phyloP scores from a whole-genome alignment of 2,329 filamentous ascomycete genomes.

The Ascochyta lentis region DNA sequence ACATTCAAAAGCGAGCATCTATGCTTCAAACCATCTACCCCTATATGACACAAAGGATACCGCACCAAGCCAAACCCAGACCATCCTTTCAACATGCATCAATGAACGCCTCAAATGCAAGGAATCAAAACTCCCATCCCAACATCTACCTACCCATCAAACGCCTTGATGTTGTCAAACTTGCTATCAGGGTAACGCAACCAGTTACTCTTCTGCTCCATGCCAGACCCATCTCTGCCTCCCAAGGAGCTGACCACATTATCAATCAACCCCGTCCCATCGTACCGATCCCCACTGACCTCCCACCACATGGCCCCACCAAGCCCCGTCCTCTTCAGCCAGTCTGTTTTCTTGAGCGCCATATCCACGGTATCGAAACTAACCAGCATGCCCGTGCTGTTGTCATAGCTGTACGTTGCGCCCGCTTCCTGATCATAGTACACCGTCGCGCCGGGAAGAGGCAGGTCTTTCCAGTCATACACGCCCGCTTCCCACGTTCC shows the following conservation, averaged over 20 bases:
- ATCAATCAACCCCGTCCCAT: conserved; percentile 66
- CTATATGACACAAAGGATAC: conserved; percentile 26
- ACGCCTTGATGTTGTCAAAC: conserved; percentile 56
- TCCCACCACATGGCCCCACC: conserved; percentile 99
- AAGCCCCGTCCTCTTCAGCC: conserved; percentile 69
- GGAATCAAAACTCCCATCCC: neutral
- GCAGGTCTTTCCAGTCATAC: conserved; percentile 88
- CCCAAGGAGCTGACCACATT: conserved; percentile 51
- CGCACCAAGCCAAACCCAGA: conserved; percentile 10
- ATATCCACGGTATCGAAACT: conserved; percentile 75
- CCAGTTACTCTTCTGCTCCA: conserved; percentile 58
- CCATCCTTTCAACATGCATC: conserved; percentile 15
- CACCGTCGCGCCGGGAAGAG: conserved; percentile 70
- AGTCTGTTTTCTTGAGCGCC: conserved; percentile 73
- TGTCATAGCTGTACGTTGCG: conserved; percentile 81
- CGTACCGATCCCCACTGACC: conserved; percentile 76
- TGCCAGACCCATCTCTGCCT: conserved; percentile 46
- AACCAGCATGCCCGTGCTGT: conserved; percentile 69
- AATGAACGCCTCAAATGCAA: conserved; percentile 20
- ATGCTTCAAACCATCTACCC: conserved; percentile 10
- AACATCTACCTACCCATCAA: neutral
- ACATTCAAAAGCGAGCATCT: conserved; percentile 23
- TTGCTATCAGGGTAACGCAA: conserved; percentile 57
- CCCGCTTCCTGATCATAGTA: conserved; percentile 66
- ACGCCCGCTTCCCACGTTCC: conserved; percentile 81